phyloP scores from a whole-genome alignment of 768 basidiomycete genomes.

The Rhodocollybia butyracea region DNA sequence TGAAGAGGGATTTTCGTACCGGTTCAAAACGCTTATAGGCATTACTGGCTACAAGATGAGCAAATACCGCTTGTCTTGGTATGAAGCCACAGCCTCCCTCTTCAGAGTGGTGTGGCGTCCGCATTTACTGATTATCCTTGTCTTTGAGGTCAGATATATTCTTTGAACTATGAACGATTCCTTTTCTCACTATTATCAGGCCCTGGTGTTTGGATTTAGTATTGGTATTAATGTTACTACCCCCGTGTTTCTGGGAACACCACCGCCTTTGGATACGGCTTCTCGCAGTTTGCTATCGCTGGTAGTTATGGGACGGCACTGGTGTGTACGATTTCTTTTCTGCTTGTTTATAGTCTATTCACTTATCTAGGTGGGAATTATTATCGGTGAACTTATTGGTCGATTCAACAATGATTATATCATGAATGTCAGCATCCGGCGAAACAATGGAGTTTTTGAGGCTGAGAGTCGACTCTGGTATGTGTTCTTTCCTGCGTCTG shows the following conservation, averaged over 20 bases:
- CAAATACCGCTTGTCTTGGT: constrained; percentile 53
- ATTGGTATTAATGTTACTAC: constrained; percentile 65
- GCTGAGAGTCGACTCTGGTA: constrained; percentile 62
- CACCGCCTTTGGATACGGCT: constrained; percentile 53
- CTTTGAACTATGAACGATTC: not conserved
- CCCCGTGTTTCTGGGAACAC: constrained; percentile 36
- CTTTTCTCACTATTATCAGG: constrained; percentile 24
- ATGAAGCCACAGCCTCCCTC: constrained; percentile 37
- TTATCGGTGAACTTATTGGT: constrained; percentile 51
- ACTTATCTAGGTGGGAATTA: constrained; percentile 47
- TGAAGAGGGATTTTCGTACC: constrained; percentile 36
- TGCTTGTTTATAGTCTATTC: no score
- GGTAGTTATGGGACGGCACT: constrained; percentile 56
- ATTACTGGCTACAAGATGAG: constrained; percentile 58
- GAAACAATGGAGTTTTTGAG: constrained; percentile 57
- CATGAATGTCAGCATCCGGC: constrained; percentile 39
- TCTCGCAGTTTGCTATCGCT: constrained; percentile 46
- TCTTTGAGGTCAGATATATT: constrained; percentile 44
- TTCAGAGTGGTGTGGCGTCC: constrained; percentile 62
- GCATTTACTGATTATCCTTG: constrained; percentile 46
- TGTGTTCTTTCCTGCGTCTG: constrained; percentile 5
- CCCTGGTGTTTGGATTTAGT: constrained; percentile 33
- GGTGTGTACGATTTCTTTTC: constrained; percentile 27
- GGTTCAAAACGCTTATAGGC: constrained; percentile 58
- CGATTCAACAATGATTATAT: constrained; percentile 54